Evolutionary conservation across 768 basidiomycete species (phyloP), one percentile per base, ranked within the genome.

Genomic region (Suillus brevipes): DNA sequence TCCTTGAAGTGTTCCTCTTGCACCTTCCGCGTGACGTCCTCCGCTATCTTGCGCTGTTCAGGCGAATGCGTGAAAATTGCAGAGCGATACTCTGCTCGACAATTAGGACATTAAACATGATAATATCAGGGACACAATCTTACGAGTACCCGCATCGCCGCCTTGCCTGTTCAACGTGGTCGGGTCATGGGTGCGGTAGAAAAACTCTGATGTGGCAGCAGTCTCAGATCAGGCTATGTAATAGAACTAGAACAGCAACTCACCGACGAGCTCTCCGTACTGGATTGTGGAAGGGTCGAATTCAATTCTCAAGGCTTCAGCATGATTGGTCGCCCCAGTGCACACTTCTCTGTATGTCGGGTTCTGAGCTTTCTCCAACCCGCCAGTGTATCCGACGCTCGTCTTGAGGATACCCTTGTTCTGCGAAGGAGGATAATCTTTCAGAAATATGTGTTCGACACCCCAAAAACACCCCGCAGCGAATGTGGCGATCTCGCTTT

Each of bases 151-250:
- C 3, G 72, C 73, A 71, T 97, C 94, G 2, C 71, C 81, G 36
- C 95, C 95, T 74, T 97, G 95, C 16, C 83, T 79, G 75, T 97
- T 89, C 63, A 83, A 72, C 0, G 92, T 92, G 49, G 95, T 97
- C 3, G 96, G 94, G 69, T 97, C 95, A 71, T 98, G 96, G 0
- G 92, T 94, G 55, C 97, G 85, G 76, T 95, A 97, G 78, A 97
- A 97, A 81, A 95, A 96, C 77, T 97, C 94, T 89, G 34, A 4
- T 36, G 7, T 8, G 74, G 14, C 37, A 49, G 1, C 56, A n/a
- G n/a, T n/a, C n/a, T n/a, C n/a, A 40, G 14, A 37, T 43, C 4
- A 43, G 31, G 37, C 6, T 10, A 62, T 61, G 47, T 28, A 25
- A 16, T 2, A 34, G 59, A 36, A 38, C 34, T 14, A 34, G 4